Conservation (phyloP, 768 basidiomycete genomes). For the Pholiota microspora region DNA sequence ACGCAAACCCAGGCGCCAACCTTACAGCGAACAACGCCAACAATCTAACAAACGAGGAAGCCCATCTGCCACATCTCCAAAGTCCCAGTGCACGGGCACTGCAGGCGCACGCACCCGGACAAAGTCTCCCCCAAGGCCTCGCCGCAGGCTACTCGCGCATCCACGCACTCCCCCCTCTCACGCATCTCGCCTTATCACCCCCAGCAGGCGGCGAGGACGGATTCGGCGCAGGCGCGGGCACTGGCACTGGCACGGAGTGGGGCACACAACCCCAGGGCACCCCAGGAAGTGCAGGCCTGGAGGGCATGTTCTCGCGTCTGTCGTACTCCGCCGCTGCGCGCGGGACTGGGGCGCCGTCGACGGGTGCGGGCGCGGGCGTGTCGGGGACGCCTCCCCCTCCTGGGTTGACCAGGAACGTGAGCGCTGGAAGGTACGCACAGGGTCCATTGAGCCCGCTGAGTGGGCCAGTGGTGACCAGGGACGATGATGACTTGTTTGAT, state of each 20-base stretch:
- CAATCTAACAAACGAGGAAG: conserved; percentile 9
- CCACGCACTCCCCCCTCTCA: conserved; percentile 61
- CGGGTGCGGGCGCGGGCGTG: conserved; percentile 16
- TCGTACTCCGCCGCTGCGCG: conserved; percentile 48
- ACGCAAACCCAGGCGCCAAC: background rate
- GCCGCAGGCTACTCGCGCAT: conserved; percentile 90
- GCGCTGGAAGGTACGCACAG: conserved; percentile 34
- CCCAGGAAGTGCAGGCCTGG: conserved; percentile 27
- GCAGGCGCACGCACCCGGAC: conserved; percentile 86
- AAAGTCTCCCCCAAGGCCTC: conserved; percentile 88
- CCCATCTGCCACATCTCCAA: conserved; percentile 30
- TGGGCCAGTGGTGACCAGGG: conserved; percentile 54
- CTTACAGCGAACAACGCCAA: background rate
- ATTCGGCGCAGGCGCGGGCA: background rate
- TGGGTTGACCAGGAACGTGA: conserved; percentile 36
- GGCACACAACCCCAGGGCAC: background rate
- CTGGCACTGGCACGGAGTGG: background rate
- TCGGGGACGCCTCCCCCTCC: conserved; percentile 29
- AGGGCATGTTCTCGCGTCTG: conserved; percentile 54
- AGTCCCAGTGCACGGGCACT: conserved; percentile 78
- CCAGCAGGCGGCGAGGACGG: conserved; percentile 5
- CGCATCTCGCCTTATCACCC: conserved; percentile 30
- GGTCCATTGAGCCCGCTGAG: conserved; percentile 59
- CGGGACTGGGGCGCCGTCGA: conserved; percentile 2
- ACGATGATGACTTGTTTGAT: conserved; percentile 68